Evolutionary conservation across 371 early-diverging fungal genomes (phyloP).

Genomic region (Phascolomyces articulosus): DNA sequence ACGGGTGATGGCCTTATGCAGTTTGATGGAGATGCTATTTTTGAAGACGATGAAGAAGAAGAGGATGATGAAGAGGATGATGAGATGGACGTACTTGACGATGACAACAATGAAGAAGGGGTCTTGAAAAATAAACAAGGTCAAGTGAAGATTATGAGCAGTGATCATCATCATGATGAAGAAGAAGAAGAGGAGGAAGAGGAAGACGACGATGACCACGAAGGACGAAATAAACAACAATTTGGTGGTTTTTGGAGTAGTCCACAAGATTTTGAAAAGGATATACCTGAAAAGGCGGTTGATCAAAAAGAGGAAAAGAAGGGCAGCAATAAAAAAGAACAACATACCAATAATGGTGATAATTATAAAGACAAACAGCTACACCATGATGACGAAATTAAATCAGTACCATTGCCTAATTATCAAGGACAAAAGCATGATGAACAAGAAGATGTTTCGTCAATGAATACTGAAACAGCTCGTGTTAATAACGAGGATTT

Average conservation of each 20-base stretch:
- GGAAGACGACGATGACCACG: neutral
- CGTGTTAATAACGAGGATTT: too few relatives aligned
- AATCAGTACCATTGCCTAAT: too few relatives aligned
- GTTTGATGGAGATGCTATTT: too few relatives aligned
- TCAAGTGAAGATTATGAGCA: neutral
- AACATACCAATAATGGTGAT: neutral
- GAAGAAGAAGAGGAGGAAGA: neutral
- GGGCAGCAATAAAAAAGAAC: too few relatives aligned
- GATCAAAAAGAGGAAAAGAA: neutral
- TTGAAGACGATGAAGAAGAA: too few relatives aligned
- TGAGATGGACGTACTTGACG: too few relatives aligned
- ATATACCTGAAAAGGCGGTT: neutral
- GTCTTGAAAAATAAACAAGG: neutral
- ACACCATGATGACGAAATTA: neutral
- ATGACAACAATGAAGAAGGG: too few relatives aligned
- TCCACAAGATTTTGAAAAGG: neutral
- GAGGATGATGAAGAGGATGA: too few relatives aligned
- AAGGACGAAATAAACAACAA: neutral
- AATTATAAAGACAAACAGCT: neutral
- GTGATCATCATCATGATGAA: neutral
- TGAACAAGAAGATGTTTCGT: too few relatives aligned
- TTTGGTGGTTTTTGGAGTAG: neutral
- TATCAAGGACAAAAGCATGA: too few relatives aligned
- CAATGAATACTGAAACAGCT: too few relatives aligned
- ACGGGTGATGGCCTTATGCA: too few relatives aligned